phyloP scores from a whole-genome alignment of 805 yeast species.

The Nakazawaea pomicola region DNA sequence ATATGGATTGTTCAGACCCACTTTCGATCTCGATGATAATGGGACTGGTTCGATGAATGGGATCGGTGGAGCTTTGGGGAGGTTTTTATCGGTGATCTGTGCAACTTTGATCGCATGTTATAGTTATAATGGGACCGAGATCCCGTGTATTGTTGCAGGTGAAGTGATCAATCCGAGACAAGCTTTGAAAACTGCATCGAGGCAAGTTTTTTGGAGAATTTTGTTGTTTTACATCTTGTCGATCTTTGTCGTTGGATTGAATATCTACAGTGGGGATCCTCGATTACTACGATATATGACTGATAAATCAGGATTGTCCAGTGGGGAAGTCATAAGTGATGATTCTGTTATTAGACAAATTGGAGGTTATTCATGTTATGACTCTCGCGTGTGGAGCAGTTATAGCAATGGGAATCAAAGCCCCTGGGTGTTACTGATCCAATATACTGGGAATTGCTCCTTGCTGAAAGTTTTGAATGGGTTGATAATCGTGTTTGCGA shows the following conservation, averaged over 20 bases:
- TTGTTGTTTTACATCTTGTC: constrained; percentile 60
- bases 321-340: constrained; percentile 27
- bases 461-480: constrained; percentile 49
- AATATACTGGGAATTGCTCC: constrained; percentile 45
- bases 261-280: constrained; percentile 76
- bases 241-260: constrained; percentile 64
- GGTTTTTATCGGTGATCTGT: constrained; percentile 54
- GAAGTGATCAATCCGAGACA: constrained; percentile 80
- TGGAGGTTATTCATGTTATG: constrained; percentile 23
- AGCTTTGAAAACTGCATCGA: constrained; percentile 73
- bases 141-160: constrained; percentile 79
- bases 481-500: constrained; percentile 47
- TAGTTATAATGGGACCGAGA: constrained; percentile 79
- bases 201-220: constrained; percentile 68
- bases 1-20: constrained; percentile 71
- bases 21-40: constrained; percentile 59
- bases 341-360: constrained; percentile 17
- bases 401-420: constrained; percentile 44
- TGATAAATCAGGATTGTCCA: neutral
- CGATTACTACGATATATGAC: constrained; percentile 50
- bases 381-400: constrained; percentile 25
- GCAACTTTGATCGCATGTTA: constrained; percentile 64
- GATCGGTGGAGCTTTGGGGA: constrained; percentile 54
- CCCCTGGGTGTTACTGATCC: constrained; percentile 54
- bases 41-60: constrained; percentile 54